phyloP scores from a whole-genome alignment of 352 stramenopile genomes.

The Nothophytophthora sp. region DNA sequence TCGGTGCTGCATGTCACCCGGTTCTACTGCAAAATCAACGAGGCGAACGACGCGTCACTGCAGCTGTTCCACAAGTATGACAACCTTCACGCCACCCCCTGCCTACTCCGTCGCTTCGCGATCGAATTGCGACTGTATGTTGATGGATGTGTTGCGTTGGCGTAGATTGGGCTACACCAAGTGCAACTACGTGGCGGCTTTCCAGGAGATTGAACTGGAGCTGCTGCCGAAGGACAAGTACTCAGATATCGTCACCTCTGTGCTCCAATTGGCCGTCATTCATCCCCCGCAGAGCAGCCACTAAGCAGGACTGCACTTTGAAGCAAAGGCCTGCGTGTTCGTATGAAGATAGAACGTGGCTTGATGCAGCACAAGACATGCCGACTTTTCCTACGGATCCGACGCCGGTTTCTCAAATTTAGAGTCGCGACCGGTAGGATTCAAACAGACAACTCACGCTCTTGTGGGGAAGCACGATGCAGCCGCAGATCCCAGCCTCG shows the following conservation, averaged over 20 bases:
- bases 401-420: too few species aligned
- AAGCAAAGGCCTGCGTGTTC: too few species aligned
- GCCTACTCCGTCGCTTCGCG: too few species aligned
- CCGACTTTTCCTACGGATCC: too few species aligned
- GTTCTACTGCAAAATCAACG: conserved; percentile 96
- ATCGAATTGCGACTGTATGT: too few species aligned
- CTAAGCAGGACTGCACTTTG: too few species aligned
- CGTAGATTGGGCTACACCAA: conserved; percentile 71
- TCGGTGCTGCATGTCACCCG: conserved; percentile 69
- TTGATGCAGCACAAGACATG: too few species aligned
- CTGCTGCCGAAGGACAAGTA: conserved; percentile 47
- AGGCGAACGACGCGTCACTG: conserved; percentile 89
- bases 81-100: too few species aligned
- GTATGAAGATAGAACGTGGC: too few species aligned
- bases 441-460: too few species aligned
- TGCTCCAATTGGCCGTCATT: conserved; percentile 36
- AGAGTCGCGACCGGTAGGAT: too few species aligned
- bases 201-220: conserved; percentile 82
- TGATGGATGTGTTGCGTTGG: not conserved
- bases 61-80: conserved; percentile 88
- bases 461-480: conserved; percentile 15
- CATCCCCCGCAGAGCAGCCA: conserved; percentile 27
- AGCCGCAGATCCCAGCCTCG: conserved; percentile 10
- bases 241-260: conserved; percentile 40
- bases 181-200: conserved; percentile 88